These are phyloP conservation scores for Calcarisporium arbuscula DNA, from an alignment of 2,329 filamentous ascomycete genomes.

Conservation along the genomic window DNA sequence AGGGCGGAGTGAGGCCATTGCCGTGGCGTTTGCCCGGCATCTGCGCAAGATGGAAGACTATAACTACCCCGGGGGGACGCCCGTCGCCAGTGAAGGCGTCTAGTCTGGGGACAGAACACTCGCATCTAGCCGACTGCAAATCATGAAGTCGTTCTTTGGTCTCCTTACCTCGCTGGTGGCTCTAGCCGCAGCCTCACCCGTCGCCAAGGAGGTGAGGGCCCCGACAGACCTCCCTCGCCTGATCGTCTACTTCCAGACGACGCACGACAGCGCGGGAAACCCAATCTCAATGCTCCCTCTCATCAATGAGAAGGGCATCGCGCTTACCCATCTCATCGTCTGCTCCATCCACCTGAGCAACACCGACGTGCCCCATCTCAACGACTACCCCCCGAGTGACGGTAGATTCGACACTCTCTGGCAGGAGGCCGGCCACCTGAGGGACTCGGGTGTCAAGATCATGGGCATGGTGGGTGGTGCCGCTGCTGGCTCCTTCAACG, in stretches of 20 bases:
- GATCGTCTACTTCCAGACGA: slow-evolving; percentile 43
- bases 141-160: slow-evolving; percentile 8
- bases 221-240: slow-evolving; percentile 30
- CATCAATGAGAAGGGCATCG: slow-evolving; percentile 33
- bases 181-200: slow-evolving; percentile 6
- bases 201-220: slow-evolving; percentile 4
- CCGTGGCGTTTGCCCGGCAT: too few species aligned
- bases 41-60: too few species aligned
- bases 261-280: slow-evolving; percentile 28
- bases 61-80: too few species aligned
- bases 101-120: too few species aligned
- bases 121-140: too few species aligned
- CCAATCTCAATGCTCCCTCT: slow-evolving; percentile 44
- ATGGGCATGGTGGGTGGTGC: slow-evolving; percentile 83
- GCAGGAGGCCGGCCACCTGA: slow-evolving; percentile 67
- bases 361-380: slow-evolving; percentile 61
- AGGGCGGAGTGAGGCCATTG: too few species aligned
- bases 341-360: slow-evolving; percentile 76
- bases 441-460: slow-evolving; percentile 66
- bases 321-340: slow-evolving; percentile 72
- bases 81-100: too few species aligned
- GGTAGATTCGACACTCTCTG: slow-evolving; percentile 65
- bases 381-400: slow-evolving; percentile 64
- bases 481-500: slow-evolving; percentile 62
- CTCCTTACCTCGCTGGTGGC: slow-evolving; percentile 7